Base-by-base conservation (phyloP, 2,329 filamentous ascomycete species). In the Colletotrichum abscissum region DNA sequence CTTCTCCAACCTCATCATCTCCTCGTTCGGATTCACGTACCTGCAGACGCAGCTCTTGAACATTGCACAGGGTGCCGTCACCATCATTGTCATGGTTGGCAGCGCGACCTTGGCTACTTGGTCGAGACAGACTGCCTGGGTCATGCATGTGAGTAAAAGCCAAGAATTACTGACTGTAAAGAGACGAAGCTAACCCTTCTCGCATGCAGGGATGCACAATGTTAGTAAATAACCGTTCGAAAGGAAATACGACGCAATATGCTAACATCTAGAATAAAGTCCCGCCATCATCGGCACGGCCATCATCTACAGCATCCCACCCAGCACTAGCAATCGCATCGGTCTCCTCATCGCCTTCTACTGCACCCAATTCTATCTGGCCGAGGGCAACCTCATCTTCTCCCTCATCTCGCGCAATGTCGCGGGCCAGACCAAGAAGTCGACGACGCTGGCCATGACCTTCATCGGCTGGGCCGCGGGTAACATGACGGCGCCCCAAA, bases 391-490 rank as follows among this genome's bases (percentile, higher is more conserved):
- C 0, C 82, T 94, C 14, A 88, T 92, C 42, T 88, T 93, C 0
- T 87, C 89, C 0, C 94, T 92, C 92, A 91, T 93, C 69, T 87
- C 93, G 7, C 90, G 88, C 12, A 94, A 94, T 79, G 92, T 91
- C 0, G 92, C 86, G 0, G 92, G 92, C 12, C 89, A 88, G n/a
- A 93, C 91, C 5, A 93, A 94, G 81, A 92, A 91, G 77, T 85
- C 89, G 63, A 86, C 91, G 55, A 91, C 92, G 86, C 88, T 90
- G 0, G 86, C 88, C 0, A 65, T 70, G 55, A 65, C 60, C n/a
- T 70, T 73, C 42, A 70, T 73, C 62, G 70, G 55, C 67, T 73
- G 65, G 66, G 59, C 66, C 28, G 60, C 62, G 6, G 92, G 92
- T 5, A 93, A 93, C 79, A 92, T 93, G 70, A 86, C 93, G 76